Conservation (phyloP, 371 early-diverging fungal genomes). For the Mortierella sp. region DNA sequence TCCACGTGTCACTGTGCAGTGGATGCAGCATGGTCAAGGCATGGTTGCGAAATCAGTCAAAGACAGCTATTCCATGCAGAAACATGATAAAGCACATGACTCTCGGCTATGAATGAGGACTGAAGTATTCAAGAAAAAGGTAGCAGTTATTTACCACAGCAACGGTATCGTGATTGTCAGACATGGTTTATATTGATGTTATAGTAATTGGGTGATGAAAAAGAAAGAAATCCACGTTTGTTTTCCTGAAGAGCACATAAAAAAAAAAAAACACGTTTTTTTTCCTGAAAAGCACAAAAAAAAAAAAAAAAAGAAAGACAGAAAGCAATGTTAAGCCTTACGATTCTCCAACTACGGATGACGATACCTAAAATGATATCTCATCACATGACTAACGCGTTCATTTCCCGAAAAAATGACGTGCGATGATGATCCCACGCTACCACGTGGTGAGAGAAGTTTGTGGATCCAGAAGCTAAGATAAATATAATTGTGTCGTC, state of each 20-base stretch:
- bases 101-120: background rate
- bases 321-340: too few relatives aligned
- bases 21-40: background rate
- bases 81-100: background rate
- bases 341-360: too few relatives aligned
- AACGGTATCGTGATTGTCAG: conserved; percentile 49
- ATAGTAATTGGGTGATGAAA: background rate
- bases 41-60: background rate
- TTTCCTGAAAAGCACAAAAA: too few relatives aligned
- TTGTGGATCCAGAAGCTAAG: too few relatives aligned
- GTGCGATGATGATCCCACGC: too few relatives aligned
- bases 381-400: too few relatives aligned
- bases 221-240: conserved; percentile 12
- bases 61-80: too few relatives aligned
- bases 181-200: conserved; percentile 21
- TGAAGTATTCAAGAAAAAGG: background rate
- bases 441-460: too few relatives aligned
- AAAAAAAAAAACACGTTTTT: conserved; percentile 9
- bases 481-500: too few relatives aligned
- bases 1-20: conserved; percentile 2
- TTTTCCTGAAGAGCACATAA: background rate
- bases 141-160: conserved; percentile 22
- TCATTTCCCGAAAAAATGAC: too few relatives aligned
- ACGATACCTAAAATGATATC: too few relatives aligned
- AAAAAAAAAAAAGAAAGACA: background rate